Base-by-base conservation (phyloP, 2,329 filamentous ascomycete species). In the Aureobasidium sp. region DNA sequence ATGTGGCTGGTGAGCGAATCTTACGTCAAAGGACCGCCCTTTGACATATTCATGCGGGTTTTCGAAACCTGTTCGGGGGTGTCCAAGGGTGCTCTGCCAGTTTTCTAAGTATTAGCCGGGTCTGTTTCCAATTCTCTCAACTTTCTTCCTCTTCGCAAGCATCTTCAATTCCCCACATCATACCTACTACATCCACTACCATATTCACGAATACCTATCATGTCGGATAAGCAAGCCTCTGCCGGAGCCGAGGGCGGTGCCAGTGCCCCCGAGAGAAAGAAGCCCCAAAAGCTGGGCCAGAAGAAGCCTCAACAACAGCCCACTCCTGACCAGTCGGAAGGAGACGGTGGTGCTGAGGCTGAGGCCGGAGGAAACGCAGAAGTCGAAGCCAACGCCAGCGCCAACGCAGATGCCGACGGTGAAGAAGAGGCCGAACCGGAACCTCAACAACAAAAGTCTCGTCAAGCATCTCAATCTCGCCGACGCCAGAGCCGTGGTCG, bases 401-500 rank as follows among this genome's bases (percentile, higher is more conserved):
- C 76, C 60, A 75, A 77, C 62, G 77, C 76, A 59, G 74, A 77
- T 62, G 77, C 76, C 46, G 74, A 80, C 64, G 70, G 62, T 70
- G 74, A 71, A 44, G 70, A 55, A 23, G 71, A 69, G 60, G 71
- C 75, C 61, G 75, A 79, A 75, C 77, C 77, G 50, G 74, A 82
- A 67, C 76, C 72, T 62, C 71, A 79, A 66, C 63, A 64, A 58
- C 67, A 68, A 64, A 68, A 70, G 62, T 69, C 69, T 62, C 75
- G 75, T 63, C 71, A 75, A 68, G 76, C 72, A 66, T 42, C 34
- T 32, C 73, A 76, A 68, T 79, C 78, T 56, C 74, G 77, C 63
- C 76, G 78, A 65, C 77, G 79, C 65, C 77, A 80, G 66, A 78
- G 77, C 63, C 78, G 79, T 65, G 79, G 79, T 41, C 78, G 79